phyloP scores from a whole-genome alignment of 2,329 filamentous ascomycete genomes.

The Colletotrichum sp. region DNA sequence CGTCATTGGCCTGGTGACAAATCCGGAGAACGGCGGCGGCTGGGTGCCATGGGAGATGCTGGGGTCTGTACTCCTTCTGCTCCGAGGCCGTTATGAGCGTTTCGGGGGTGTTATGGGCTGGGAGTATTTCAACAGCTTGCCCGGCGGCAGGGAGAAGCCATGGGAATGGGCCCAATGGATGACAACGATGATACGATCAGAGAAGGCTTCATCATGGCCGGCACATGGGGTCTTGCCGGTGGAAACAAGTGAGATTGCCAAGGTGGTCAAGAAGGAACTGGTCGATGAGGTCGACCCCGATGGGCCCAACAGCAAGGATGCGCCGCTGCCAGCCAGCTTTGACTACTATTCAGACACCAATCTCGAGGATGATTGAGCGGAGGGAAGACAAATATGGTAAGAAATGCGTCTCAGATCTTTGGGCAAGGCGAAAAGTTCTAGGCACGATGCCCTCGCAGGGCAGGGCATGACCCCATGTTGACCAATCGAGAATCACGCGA shows the following conservation, averaged over 20 bases:
- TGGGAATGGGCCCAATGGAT: constrained; percentile 82
- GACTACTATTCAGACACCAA: constrained; percentile 38
- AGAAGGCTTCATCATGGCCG: not conserved
- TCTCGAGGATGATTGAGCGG: not conserved
- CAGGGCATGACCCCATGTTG: not conserved
- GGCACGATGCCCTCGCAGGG: not conserved
- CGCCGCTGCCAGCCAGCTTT: constrained; percentile 33
- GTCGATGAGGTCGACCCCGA: constrained; percentile 31
- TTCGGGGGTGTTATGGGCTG: constrained; percentile 94
- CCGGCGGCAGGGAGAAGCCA: constrained; percentile 65
- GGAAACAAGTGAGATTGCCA: not conserved
- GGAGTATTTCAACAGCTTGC: constrained; percentile 90
- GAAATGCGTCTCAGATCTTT: not conserved
- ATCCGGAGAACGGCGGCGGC: constrained; percentile 72
- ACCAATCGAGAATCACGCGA: not conserved
- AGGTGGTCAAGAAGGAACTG: constrained; percentile 10
- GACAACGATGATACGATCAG: constrained; percentile 49
- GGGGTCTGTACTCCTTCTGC: constrained; percentile 43
- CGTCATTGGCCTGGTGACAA: constrained; percentile 83
- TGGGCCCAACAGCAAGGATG: constrained; percentile 27
- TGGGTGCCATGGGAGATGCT: constrained; percentile 56
- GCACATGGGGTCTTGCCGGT: not conserved
- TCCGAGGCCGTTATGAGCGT: constrained; percentile 58
- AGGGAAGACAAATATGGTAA: accelerated
- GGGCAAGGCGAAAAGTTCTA: accelerated